Evolutionary conservation across 208 protist genomes (phyloP).

Genomic region (Acanthamoeba healyi): DNA sequence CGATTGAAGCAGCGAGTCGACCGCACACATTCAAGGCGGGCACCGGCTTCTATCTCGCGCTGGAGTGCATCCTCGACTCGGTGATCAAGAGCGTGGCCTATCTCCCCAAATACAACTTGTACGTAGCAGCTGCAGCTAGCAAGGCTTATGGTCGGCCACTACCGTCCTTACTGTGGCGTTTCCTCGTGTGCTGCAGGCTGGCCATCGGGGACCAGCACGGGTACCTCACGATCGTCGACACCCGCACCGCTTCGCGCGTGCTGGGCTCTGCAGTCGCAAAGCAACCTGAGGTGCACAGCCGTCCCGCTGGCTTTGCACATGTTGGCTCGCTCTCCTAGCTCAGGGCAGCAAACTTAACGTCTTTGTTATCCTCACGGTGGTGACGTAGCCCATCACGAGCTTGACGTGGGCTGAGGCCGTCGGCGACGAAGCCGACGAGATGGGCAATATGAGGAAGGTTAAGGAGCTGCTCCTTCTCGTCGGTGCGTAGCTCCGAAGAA

Average conservation of each 20-base stretch:
- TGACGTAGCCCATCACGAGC: conserved; percentile 2
- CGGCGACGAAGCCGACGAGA: conserved; percentile 11
- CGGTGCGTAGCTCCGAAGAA: not conserved
- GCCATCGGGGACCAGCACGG: conserved; percentile 46
- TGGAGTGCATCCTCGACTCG: conserved; percentile 26
- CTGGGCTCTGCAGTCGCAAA: not conserved
- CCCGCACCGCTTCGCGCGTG: conserved; percentile 34
- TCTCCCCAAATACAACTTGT: conserved; percentile 48
- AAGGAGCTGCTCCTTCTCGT: conserved; percentile 39
- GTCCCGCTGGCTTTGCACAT: not conserved
- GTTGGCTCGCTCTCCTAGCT: not conserved
- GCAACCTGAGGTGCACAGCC: not conserved
- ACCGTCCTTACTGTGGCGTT: too few species aligned
- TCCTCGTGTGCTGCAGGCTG: not conserved
- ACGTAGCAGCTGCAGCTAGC: not conserved
- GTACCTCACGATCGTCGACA: conserved; percentile 32
- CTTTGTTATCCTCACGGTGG: not conserved
- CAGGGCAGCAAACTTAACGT: not conserved
- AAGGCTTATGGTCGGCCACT: too few species aligned
- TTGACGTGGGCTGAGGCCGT: conserved; percentile 33
- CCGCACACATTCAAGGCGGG: not conserved
- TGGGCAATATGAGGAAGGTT: conserved; percentile 35
- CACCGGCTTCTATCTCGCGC: not conserved
- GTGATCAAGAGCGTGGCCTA: conserved; percentile 50
- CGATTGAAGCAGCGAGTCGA: not conserved